phyloP scores from a whole-genome alignment of 495 filamentous ascomycete genomes.

The Xylaria telfairii region DNA sequence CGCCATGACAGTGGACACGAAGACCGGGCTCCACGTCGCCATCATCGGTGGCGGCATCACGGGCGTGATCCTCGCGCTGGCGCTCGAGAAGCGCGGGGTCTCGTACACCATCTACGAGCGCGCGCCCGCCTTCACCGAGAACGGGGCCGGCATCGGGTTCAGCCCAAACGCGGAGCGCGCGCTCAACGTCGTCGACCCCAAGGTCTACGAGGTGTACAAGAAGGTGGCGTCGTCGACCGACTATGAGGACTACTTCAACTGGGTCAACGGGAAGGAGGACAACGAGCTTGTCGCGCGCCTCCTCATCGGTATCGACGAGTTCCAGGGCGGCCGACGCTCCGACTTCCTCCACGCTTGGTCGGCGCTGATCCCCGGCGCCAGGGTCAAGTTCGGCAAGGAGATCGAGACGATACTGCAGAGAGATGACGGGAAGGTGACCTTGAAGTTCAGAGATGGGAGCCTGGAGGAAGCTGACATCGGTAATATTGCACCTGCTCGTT shows the following conservation, averaged over 20 bases:
- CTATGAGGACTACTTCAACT: conserved; percentile 51
- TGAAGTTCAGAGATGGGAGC: conserved; percentile 47
- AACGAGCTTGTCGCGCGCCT: conserved; percentile 43
- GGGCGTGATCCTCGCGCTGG: conserved; percentile 62
- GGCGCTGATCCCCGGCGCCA: conserved; percentile 30
- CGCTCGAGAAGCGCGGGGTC: conserved; percentile 58
- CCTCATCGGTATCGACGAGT: conserved; percentile 47
- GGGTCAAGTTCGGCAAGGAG: conserved; percentile 45
- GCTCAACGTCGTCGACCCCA: conserved; percentile 56
- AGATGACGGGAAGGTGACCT: conserved; percentile 23
- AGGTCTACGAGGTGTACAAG: conserved; percentile 41
- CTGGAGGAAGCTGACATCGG: conserved; percentile 41
- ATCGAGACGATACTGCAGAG: conserved; percentile 28
- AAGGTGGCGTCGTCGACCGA: conserved; percentile 45
- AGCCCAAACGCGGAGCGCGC: conserved; percentile 63
- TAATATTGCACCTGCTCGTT: conserved; percentile 19
- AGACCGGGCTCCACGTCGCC: conserved; percentile 50
- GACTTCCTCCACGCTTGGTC: conserved; percentile 54
- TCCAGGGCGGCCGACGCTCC: conserved; percentile 48
- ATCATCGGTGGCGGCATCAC: conserved; percentile 68
- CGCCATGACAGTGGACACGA: not conserved
- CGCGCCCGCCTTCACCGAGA: conserved; percentile 56
- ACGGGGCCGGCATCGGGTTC: conserved; percentile 66
- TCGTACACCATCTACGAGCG: conserved; percentile 63
- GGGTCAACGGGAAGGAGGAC: conserved; percentile 43